These are phyloP conservation scores for Nakazawaea ernobii DNA, from an alignment of 805 yeast genomes.

Conservation along the genomic window DNA sequence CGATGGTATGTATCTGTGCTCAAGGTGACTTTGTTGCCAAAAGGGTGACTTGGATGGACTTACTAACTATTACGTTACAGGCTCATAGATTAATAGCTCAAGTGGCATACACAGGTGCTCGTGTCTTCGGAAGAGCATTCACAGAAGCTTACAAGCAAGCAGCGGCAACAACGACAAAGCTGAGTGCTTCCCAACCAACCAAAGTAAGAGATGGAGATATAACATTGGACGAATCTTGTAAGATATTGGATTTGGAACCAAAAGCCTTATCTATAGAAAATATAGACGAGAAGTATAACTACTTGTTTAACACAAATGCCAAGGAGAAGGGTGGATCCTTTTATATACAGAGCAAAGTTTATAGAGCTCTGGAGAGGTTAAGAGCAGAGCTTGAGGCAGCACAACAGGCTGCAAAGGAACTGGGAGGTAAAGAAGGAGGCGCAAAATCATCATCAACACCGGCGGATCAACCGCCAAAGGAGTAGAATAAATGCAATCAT, in stretches of 20 bases:
- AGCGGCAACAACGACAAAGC: conserved; percentile 85
- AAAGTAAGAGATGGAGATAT: conserved; percentile 70
- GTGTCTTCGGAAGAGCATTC: conserved; percentile 93
- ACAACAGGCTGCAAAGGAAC: conserved; percentile 32
- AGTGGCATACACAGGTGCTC: conserved; percentile 90
- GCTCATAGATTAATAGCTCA: conserved; percentile 90
- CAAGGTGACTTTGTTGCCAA: neutral
- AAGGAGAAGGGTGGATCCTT: conserved; percentile 96
- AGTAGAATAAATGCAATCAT: neutral
- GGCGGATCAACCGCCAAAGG: neutral
- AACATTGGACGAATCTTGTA: conserved; percentile 82
- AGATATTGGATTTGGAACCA: conserved; percentile 76
- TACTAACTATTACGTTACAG: conserved; percentile 24
- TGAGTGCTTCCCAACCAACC: conserved; percentile 41
- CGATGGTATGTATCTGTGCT: no score
- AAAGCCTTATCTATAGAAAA: conserved; percentile 49
- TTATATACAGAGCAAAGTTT: conserved; percentile 88
- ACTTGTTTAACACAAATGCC: conserved; percentile 81
- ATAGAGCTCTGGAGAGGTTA: conserved; percentile 88
- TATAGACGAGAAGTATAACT: conserved; percentile 66
- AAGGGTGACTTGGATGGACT: no score
- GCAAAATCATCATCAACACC: neutral
- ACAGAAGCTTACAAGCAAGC: conserved; percentile 97
- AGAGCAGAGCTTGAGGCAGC: conserved; percentile 67
- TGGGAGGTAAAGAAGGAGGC: conserved; percentile 15